These are phyloP conservation scores for Entomortierella chlamydospora DNA, from an alignment of 192 early-diverging fungal genomes.

Conservation along the genomic window DNA sequence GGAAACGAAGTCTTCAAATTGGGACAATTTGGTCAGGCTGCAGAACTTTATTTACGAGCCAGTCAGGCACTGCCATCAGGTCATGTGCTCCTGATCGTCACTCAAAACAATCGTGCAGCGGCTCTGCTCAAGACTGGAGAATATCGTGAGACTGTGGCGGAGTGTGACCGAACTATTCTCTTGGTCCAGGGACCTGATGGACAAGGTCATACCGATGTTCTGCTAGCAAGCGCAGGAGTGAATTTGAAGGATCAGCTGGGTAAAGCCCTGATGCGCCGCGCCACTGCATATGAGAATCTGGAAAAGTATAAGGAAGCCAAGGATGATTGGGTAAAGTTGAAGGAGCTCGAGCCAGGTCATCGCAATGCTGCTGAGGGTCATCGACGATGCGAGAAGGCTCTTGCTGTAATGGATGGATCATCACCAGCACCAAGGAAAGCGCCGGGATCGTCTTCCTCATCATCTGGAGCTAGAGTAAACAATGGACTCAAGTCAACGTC, in stretches of 20 bases:
- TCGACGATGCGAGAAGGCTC: constrained; percentile 61
- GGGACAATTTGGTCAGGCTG: constrained; percentile 90
- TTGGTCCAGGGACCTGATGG: constrained; percentile 53
- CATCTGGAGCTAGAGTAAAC: constrained; percentile 5
- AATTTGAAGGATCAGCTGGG: constrained; percentile 68
- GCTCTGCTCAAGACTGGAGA: constrained; percentile 86
- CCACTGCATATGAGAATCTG: constrained; percentile 81
- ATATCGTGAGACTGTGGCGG: constrained; percentile 74
- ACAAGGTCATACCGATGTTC: constrained; percentile 20
- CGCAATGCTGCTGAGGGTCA: constrained; percentile 57
- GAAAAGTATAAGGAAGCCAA: constrained; percentile 85
- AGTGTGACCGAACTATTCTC: constrained; percentile 66
- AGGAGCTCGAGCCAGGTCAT: constrained; percentile 48
- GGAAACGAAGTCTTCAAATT: constrained; percentile 91
- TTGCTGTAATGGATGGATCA: constrained; percentile 28
- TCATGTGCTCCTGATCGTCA: constrained; percentile 72
- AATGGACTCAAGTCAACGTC: constrained; percentile 6
- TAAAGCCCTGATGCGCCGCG: constrained; percentile 83
- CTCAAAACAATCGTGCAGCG: constrained; percentile 90
- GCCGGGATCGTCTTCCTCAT: background rate
- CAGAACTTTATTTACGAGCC: constrained; percentile 69
- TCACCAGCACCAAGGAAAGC: constrained; percentile 2
- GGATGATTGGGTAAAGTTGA: constrained; percentile 64
- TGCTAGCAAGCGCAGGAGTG: constrained; percentile 45
- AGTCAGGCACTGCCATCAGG: constrained; percentile 62